phyloP scores from a whole-genome alignment of 345 rosid species.

The Bruguiera sexangula region DNA sequence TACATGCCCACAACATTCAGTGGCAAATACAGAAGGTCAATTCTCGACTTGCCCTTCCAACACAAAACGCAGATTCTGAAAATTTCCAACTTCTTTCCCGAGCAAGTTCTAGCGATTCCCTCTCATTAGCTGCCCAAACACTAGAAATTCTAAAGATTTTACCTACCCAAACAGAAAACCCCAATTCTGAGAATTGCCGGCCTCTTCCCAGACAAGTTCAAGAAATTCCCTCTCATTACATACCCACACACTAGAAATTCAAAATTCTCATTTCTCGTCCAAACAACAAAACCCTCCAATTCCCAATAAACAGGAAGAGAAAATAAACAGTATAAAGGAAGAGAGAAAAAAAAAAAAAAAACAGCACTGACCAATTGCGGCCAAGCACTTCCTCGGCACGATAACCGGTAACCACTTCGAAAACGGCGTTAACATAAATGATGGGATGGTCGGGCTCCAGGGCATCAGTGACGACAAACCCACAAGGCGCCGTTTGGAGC shows the following conservation, averaged over 20 bases:
- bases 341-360: neutral
- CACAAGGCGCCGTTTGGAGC: conserved; percentile 74
- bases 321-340: neutral
- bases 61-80: too few relatives aligned
- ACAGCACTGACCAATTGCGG: conserved; percentile 66
- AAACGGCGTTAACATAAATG: conserved; percentile 79
- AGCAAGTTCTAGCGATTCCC: too few relatives aligned
- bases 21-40: too few relatives aligned
- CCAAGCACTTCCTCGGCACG: conserved; percentile 91
- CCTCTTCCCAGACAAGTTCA: too few relatives aligned
- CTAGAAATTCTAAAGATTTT: too few relatives aligned
- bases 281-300: conserved; percentile 8
- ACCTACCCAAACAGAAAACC: too few relatives aligned
- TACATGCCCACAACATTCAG: too few relatives aligned
- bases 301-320: neutral
- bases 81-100: too few relatives aligned
- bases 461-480: conserved; percentile 77
- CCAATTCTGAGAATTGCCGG: too few relatives aligned
- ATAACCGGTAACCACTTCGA: conserved; percentile 82
- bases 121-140: too few relatives aligned
- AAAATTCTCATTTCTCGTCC: neutral
- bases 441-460: conserved; percentile 86
- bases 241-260: neutral
- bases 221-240: too few relatives aligned
- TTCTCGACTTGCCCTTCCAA: too few relatives aligned